phyloP scores from a whole-genome alignment of 1,284 basidiomycete species.

The Exobasidium rhododendri region DNA sequence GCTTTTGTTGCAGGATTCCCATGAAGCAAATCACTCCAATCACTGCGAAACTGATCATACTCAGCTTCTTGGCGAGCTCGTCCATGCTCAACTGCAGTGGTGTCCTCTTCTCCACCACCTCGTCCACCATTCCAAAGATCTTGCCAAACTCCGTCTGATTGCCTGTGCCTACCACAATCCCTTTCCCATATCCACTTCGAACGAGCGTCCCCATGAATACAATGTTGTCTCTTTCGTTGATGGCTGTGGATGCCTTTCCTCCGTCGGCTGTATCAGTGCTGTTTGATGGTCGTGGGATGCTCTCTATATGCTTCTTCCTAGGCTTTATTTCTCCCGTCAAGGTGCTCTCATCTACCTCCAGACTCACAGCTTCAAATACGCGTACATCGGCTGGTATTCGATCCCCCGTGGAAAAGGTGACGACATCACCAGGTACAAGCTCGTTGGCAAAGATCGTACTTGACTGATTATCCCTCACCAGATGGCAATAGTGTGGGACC shows the following conservation, averaged over 20 bases:
- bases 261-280: conserved; percentile 49
- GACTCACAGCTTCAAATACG: conserved; percentile 70
- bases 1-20: conserved; percentile 78
- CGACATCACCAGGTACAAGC: conserved; percentile 88
- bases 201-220: conserved; percentile 97
- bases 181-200: conserved; percentile 80
- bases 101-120: conserved; percentile 88
- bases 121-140: conserved; percentile 97
- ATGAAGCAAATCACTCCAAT: conserved; percentile 91
- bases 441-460: conserved; percentile 80
- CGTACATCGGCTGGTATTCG: conserved; percentile 90
- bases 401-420: conserved; percentile 81
- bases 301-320: conserved; percentile 66
- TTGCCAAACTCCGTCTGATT: conserved; percentile 88
- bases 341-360: conserved; percentile 93
- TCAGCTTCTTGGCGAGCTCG: conserved; percentile 87
- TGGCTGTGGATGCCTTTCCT: conserved; percentile 50
- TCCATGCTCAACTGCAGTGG: conserved; percentile 94
- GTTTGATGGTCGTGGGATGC: background rate
- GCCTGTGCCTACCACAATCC: conserved; percentile 87
- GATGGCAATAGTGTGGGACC: conserved; percentile 90
- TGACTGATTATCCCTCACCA: conserved; percentile 65
- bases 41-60: conserved; percentile 81
- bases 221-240: conserved; percentile 83
- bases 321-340: conserved; percentile 89